Evolutionary conservation across 805 yeast genomes (phyloP).

Genomic region (Limtongozyma cylindracea): DNA sequence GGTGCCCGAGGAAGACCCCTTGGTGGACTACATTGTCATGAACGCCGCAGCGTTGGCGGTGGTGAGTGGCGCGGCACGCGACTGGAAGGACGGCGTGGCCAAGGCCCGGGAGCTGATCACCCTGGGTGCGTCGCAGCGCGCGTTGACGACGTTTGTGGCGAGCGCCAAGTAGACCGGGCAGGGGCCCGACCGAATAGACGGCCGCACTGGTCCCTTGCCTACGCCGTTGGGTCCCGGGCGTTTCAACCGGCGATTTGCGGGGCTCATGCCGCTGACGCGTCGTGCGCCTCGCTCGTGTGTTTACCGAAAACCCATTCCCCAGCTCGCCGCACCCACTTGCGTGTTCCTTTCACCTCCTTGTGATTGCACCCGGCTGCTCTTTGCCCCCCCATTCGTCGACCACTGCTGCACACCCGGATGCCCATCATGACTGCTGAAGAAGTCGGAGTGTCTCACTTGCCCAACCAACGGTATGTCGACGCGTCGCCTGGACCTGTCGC

Average conservation of each 20-base stretch:
- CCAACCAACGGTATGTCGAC: constrained; percentile 21
- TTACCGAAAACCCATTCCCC: constrained; percentile 1
- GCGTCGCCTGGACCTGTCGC: background rate
- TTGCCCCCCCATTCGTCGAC: background rate
- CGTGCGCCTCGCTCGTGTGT: constrained; percentile 1
- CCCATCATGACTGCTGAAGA: constrained; percentile 12
- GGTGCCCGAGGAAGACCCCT: constrained; percentile 25
- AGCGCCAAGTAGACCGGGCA: no score
- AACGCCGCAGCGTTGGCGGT: constrained; percentile 77
- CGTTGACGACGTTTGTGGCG: constrained; percentile 25
- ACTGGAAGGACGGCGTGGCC: constrained; percentile 60
- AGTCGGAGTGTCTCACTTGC: constrained; percentile 47
- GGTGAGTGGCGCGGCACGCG: constrained; percentile 35
- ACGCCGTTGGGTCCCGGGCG: constrained; percentile 1
- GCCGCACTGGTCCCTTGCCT: constrained; percentile 1
- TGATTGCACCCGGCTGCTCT: constrained; percentile 3
- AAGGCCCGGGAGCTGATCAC: constrained; percentile 44
- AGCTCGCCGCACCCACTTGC: background rate
- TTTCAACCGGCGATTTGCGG: constrained; percentile 1
- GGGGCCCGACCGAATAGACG: background rate
- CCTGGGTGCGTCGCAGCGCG: constrained; percentile 37
- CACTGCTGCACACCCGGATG: background rate
- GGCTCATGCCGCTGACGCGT: background rate
- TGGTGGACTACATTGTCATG: constrained; percentile 74
- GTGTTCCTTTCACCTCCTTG: constrained; percentile 1